Base-by-base conservation (phyloP, 2,329 filamentous ascomycete species). In the Alternaria triticimaculans region DNA sequence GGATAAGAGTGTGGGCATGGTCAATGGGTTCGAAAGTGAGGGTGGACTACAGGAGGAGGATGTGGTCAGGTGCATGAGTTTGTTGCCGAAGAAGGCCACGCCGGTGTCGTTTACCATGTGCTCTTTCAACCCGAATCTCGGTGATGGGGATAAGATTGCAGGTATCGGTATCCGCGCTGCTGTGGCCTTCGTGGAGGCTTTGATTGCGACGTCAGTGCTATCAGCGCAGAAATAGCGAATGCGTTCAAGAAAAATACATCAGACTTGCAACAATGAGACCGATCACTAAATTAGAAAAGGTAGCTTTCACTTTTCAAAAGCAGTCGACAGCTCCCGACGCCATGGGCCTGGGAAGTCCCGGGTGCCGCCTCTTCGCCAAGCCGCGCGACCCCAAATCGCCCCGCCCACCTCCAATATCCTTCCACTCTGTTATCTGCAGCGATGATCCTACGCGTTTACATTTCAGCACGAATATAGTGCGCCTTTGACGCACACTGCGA, bases 1-100 rank as follows among this genome's bases (percentile, higher is more conserved):
- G 30, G 50, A 54, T 25, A 33, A 54, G 2, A 54, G 30, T 10
- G 30, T 54, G 4, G 50, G 50, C 14, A 54, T 37, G 30, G 28
- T 41, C 3, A 41, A 54, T 54, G 50, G 30, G 3, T 41, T 37
- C 7, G 50, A 53, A 5, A 53, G 50, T 7, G 14, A 18, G 18
- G 50, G 50, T 15, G 50, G 28, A 5, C 33, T 82, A 30, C 49
- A 72, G 0, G 65, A 70, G 18, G 63, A 66, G 2, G 65, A 66
- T 37, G 10, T 66, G 8, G 3, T 70, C 18, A 46, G 45, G 37
- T 66, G 60, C n/a, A 64, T 68, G 63, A 28, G 28, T 18, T 20
- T 66, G n/a, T 9, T 70, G 8, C 64, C 66, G 10, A 21, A 55
- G 41, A 67, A 62, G 48, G 60, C 55, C 5, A 64, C 49, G 12